Base-by-base conservation (phyloP, 2,329 filamentous ascomycete genomes). In the Monilinia fructigena region DNA sequence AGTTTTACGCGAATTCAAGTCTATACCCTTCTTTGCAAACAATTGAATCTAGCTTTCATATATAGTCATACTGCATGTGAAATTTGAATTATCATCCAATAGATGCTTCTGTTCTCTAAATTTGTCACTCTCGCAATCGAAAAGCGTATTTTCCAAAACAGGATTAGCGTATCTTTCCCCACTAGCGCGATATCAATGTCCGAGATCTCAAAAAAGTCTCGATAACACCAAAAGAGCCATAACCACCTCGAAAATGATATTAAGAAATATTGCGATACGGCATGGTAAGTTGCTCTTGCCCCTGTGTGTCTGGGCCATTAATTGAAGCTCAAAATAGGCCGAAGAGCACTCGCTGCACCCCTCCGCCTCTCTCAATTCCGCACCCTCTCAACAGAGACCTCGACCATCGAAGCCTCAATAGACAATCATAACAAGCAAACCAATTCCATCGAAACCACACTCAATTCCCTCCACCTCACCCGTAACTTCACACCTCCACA, bases 211-310 rank as follows among this genome's bases (percentile, higher is more conserved):
- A 73, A 75, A 75, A 74, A 72, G 68, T 70, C 45, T 64, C 60
- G 45, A 63, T 58, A 61, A 66, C 38, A 55, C 56, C 54, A 47
- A 63, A 45, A 55, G 20, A 38, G 61, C 54, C 47, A 50, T 50
- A 58, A 55, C 40, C 40, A 40, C 61, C 73, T 69, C 75, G 77
- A 77, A 74, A 71, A 87, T 87, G 85, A 85, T 86, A 74, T 73
- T 85, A 71, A 82, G 84, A 79, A 85, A 81, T 75, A 77, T 80
- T 70, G 79, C 79, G 63, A 77, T 81, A 76, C 83, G 83, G 82
- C 79, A 85, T 76, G 81, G 85, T 86, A 78, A 73, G 80, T 72
- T 16, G 10, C 20, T n/a, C 6, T 14, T 10, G 0, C 18, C 26
- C 26, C 8, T 50, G 14, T 4, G 26, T 8, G 6, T 35, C 0